phyloP scores from a whole-genome alignment of 495 filamentous ascomycete species.

The Choiromyces venosus region DNA sequence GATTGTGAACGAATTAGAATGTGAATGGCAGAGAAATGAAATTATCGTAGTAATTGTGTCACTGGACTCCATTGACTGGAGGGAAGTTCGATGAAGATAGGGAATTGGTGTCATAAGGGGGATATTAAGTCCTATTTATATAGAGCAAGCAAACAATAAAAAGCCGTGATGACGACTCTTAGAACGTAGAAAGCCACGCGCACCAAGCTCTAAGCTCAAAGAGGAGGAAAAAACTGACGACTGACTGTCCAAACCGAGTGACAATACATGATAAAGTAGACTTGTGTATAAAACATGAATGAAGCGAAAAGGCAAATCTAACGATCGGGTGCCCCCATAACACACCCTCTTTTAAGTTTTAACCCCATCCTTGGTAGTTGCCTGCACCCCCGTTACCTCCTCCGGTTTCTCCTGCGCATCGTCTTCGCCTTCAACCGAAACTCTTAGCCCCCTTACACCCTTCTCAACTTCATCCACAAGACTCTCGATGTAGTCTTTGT shows the following conservation, averaged over 20 bases:
- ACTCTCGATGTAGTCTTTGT: conserved; percentile 58
- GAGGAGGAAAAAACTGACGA: not conserved
- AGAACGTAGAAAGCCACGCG: not conserved
- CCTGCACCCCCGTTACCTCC: conserved; percentile 2
- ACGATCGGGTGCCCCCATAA: not conserved
- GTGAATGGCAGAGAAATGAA: not conserved
- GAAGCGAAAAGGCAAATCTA: not conserved
- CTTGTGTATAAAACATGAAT: not conserved
- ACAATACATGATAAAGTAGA: not conserved
- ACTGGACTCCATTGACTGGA: too few species aligned
- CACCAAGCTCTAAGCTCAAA: not conserved
- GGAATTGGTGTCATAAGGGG: not conserved
- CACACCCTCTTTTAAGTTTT: not conserved
- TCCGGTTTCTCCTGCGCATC: conserved; percentile 43
- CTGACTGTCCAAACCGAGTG: not conserved
- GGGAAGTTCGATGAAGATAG: not conserved
- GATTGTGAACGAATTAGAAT: not conserved
- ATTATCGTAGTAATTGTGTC: not conserved
- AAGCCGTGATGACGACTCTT: not conserved
- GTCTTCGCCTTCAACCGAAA: conserved; percentile 57
- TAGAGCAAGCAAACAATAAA: not conserved
- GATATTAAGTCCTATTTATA: not conserved
- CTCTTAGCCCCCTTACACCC: conserved; percentile 54
- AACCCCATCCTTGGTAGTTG: not conserved
- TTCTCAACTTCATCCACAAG: conserved; percentile 59